Percentiles rank a stretch among this genome's conserved stretches.
These are phyloP conservation scores for Boletus tylopilopsis DNA, from an alignment of 768 basidiomycete species.

Conservation along the genomic window DNA sequence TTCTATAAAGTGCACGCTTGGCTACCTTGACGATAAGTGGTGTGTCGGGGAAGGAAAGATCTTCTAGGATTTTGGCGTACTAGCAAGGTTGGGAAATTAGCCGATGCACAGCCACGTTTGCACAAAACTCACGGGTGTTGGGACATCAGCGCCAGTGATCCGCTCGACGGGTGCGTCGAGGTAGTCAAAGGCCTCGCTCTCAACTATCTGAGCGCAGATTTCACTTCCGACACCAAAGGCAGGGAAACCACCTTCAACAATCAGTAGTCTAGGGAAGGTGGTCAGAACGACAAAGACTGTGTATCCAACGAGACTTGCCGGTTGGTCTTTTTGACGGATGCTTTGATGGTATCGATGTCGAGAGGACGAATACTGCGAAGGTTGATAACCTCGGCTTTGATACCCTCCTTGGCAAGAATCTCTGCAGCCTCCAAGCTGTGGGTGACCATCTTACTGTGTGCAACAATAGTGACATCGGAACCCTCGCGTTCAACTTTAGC, in stretches of 20 bases:
- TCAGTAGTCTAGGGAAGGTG: slow-evolving; percentile 61
- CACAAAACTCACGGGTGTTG: slow-evolving; percentile 74
- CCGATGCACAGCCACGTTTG: slow-evolving; percentile 2
- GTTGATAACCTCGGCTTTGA: slow-evolving; percentile 98
- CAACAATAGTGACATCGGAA: slow-evolving; percentile 91
- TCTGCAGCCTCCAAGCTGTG: slow-evolving; percentile 95
- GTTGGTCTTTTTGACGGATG: slow-evolving; percentile 98
- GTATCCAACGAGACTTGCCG: slow-evolving; percentile 45
- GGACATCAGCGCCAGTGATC: slow-evolving; percentile 95
- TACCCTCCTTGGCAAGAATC: slow-evolving; percentile 87
- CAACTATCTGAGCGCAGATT: slow-evolving; percentile 95
- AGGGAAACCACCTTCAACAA: slow-evolving; percentile 98
- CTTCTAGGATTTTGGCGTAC: slow-evolving; percentile 91
- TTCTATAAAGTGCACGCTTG: slow-evolving; percentile 88
- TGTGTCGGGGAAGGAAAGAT: slow-evolving; percentile 91
- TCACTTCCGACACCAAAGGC: slow-evolving; percentile 98
- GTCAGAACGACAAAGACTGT: background rate
- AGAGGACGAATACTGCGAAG: slow-evolving; percentile 93
- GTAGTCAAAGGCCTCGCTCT: slow-evolving; percentile 97
- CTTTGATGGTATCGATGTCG: slow-evolving; percentile 96
- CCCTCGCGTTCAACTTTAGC: slow-evolving; percentile 94
- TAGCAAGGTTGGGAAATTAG: slow-evolving; percentile 30
- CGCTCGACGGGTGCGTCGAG: slow-evolving; percentile 98
- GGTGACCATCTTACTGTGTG: slow-evolving; percentile 97
- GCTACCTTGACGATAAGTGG: slow-evolving; percentile 90